Percentiles rank a stretch among this genome's conserved stretches.
Evolutionary conservation across 768 basidiomycete species (phyloP).

Genomic region (Collybia sordida): DNA sequence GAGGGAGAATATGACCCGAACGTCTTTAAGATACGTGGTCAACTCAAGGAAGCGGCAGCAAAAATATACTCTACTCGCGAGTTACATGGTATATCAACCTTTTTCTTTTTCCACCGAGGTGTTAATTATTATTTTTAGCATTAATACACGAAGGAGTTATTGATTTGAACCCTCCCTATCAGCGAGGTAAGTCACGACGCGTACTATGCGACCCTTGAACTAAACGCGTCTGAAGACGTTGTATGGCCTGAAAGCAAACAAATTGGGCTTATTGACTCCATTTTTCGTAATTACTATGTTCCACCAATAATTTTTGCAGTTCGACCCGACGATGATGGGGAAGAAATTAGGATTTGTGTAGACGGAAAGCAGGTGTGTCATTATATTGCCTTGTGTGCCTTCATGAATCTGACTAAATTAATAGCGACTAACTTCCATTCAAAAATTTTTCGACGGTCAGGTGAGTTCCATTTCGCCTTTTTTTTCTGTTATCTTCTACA

Average conservation of each 20-base stretch:
- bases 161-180: slow-evolving; percentile 71
- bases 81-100: slow-evolving; percentile 43
- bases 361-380: slow-evolving; percentile 81
- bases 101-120: background rate
- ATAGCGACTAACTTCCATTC: slow-evolving; percentile 74
- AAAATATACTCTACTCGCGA: slow-evolving; percentile 42
- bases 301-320: slow-evolving; percentile 80
- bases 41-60: slow-evolving; percentile 38
- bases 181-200: slow-evolving; percentile 50
- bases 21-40: slow-evolving; percentile 42
- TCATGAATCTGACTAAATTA: slow-evolving; percentile 5
- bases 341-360: slow-evolving; percentile 62
- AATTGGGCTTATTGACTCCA: slow-evolving; percentile 70
- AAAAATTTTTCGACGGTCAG: slow-evolving; percentile 72
- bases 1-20: slow-evolving; percentile 36
- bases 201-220: background rate
- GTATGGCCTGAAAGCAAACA: slow-evolving; percentile 78
- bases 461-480: slow-evolving; percentile 30
- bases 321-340: slow-evolving; percentile 50
- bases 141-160: slow-evolving; percentile 70
- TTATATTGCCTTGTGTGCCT: slow-evolving; percentile 24
- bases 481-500: background rate
- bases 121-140: slow-evolving; percentile 32
- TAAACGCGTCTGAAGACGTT: slow-evolving; percentile 48
- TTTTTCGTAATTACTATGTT: slow-evolving; percentile 76